A percentile compares a stretch with the other conserved stretches of the same genome.
These are phyloP conservation scores for Axilococcus clingmanii DNA, from an alignment of 139 green algal genomes.

Conservation along the genomic window DNA sequence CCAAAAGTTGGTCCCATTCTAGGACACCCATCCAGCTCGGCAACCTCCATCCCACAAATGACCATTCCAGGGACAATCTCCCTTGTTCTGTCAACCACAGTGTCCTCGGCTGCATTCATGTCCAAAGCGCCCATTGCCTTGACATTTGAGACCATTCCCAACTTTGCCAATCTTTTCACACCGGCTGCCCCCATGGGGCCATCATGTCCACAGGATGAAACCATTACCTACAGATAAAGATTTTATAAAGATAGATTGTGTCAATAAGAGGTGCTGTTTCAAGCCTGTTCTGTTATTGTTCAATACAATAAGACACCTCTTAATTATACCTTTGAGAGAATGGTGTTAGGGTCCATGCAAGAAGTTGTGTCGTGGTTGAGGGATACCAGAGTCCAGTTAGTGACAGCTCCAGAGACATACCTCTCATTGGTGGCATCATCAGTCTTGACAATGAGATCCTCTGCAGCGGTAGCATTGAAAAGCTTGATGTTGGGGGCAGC, in stretches of 20 bases:
- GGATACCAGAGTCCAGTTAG: slow-evolving; percentile 97
- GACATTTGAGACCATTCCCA: slow-evolving; percentile 79
- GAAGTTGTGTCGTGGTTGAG: slow-evolving; percentile 92
- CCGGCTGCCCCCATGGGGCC: slow-evolving; percentile 85
- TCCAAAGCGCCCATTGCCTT: slow-evolving; percentile 90
- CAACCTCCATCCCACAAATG: slow-evolving; percentile 89
- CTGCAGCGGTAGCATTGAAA: slow-evolving; percentile 78
- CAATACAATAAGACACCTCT: too few species aligned
- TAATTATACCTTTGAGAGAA: slow-evolving; percentile 80
- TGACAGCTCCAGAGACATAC: slow-evolving; percentile 82
- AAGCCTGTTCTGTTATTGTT: too few species aligned
- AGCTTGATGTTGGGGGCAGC: slow-evolving; percentile 90
- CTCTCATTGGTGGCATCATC: slow-evolving; percentile 20
- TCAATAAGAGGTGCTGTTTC: too few species aligned
- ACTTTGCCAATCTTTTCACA: slow-evolving; percentile 80
- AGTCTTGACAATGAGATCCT: slow-evolving; percentile 60
- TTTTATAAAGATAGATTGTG: too few species aligned
- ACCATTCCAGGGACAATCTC: slow-evolving; percentile 94
- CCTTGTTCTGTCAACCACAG: slow-evolving; percentile 71
- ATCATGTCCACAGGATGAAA: slow-evolving; percentile 88
- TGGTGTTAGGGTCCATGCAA: slow-evolving; percentile 95
- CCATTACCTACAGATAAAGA: too few species aligned
- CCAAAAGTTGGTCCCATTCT: slow-evolving; percentile 96
- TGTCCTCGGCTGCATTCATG: slow-evolving; percentile 81
- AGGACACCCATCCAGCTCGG: slow-evolving; percentile 60